phyloP scores from a whole-genome alignment of 2,329 filamentous ascomycete genomes.

The Exophiala xenobiotica region DNA sequence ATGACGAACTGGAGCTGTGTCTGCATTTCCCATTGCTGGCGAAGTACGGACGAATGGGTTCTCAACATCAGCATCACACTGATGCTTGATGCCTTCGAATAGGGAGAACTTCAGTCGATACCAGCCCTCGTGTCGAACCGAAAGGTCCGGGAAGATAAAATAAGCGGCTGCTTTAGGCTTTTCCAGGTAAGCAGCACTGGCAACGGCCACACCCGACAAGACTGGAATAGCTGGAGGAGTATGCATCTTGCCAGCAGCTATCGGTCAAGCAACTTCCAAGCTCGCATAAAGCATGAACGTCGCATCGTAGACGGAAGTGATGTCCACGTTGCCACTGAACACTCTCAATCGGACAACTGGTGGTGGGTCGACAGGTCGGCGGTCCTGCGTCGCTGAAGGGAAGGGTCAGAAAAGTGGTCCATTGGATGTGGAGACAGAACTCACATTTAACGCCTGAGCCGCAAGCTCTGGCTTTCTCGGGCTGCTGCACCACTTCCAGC shows the following conservation, averaged over 20 bases:
- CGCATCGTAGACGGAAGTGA: slow-evolving; percentile 89
- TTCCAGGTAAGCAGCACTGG: slow-evolving; percentile 93
- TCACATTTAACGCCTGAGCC: slow-evolving; percentile 93
- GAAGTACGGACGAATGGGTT: slow-evolving; percentile 39
- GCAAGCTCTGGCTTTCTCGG: slow-evolving; percentile 89
- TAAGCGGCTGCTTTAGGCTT: slow-evolving; percentile 78
- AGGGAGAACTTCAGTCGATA: slow-evolving; percentile 91
- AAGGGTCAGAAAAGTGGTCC: slow-evolving; percentile 23
- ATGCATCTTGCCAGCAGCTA: slow-evolving; percentile 76
- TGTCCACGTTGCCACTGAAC: slow-evolving; percentile 70
- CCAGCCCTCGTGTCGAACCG: slow-evolving; percentile 89
- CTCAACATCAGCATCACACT: slow-evolving; percentile 69
- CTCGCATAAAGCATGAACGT: slow-evolving; percentile 98
- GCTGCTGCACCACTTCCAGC: slow-evolving; percentile 87
- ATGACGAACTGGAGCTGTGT: slow-evolving; percentile 51
- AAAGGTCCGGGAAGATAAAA: slow-evolving; percentile 96
- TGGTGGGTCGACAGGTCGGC: slow-evolving; percentile 89
- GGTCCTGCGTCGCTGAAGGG: slow-evolving; percentile 71
- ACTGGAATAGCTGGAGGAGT: slow-evolving; percentile 73
- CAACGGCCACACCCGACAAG: slow-evolving; percentile 89
- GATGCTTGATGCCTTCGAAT: slow-evolving; percentile 89
- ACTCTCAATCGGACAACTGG: slow-evolving; percentile 91
- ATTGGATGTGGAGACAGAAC: slow-evolving; percentile 33
- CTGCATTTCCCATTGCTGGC: slow-evolving; percentile 37
- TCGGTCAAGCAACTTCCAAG: slow-evolving; percentile 77